A percentile compares a stretch with the other conserved stretches of the same genome.
These are phyloP conservation scores for Irineochytrium annulatum DNA, from an alignment of 192 early-diverging fungal genomes.

Conservation along the genomic window DNA sequence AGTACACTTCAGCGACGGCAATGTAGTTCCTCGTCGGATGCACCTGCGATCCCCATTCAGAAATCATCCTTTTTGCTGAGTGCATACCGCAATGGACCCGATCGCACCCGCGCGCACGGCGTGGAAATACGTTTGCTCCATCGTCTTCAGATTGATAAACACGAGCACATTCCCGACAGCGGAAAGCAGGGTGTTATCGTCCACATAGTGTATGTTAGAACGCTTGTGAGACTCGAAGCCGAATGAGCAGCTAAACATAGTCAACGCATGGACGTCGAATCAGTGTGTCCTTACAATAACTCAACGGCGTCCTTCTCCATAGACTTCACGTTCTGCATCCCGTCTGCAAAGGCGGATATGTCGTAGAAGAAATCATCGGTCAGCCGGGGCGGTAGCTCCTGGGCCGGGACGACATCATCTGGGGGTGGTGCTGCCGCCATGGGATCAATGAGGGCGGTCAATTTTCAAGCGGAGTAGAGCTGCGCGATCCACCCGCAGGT, in stretches of 20 bases:
- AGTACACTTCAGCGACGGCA: constrained; percentile 48
- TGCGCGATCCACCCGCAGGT: neutral
- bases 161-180: constrained; percentile 54
- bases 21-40: constrained; percentile 49
- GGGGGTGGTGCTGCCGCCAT: neutral
- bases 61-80: neutral
- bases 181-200: constrained; percentile 41
- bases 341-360: constrained; percentile 8
- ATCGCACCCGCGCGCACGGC: constrained; percentile 51
- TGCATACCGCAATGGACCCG: constrained; percentile 47
- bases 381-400: neutral
- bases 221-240: constrained; percentile 56
- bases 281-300: constrained; percentile 26
- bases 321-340: constrained; percentile 24
- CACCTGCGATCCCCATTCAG: too few species aligned
- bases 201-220: constrained; percentile 49
- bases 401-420: too few species aligned
- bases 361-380: constrained; percentile 26
- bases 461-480: neutral
- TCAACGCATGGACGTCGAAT: neutral
- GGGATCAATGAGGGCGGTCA: neutral
- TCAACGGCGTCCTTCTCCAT: constrained; percentile 23
- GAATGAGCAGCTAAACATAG: constrained; percentile 34
- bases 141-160: constrained; percentile 48
- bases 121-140: constrained; percentile 44